Conservation (phyloP, 441 rosid genomes). For the Euphorbia schlechtendalii region DNA sequence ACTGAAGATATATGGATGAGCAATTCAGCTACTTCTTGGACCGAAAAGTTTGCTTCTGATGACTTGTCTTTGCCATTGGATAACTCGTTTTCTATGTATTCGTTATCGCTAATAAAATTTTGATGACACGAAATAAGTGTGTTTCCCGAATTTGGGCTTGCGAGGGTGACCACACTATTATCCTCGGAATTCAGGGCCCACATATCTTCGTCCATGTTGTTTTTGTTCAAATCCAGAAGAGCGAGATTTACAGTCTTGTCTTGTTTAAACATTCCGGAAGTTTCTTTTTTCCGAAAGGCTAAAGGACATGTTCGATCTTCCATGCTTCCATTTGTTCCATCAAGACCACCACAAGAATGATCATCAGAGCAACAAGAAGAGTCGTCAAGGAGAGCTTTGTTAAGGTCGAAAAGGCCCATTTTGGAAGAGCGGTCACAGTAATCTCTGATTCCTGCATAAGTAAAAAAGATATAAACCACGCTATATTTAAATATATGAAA, state of each 20-base stretch:
- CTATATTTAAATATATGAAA: background rate
- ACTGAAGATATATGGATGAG: conserved; percentile 42
- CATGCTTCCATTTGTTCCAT: conserved; percentile 11
- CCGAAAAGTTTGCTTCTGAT: conserved; percentile 24
- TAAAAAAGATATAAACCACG: too few relatives aligned
- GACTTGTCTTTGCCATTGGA: too few relatives aligned
- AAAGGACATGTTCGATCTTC: conserved; percentile 15
- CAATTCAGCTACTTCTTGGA: conserved; percentile 57
- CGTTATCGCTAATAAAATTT: conserved; percentile 19
- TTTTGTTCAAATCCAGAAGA: conserved; percentile 12
- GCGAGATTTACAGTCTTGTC: conserved; percentile 17
- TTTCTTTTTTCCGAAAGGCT: conserved; percentile 10
- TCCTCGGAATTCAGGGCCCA: conserved; percentile 4
- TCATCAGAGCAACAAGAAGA: conserved; percentile 26
- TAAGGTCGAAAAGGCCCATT: conserved; percentile 49
- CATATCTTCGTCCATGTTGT: conserved; percentile 11
- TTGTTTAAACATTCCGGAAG: conserved; percentile 15
- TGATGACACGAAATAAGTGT: conserved; percentile 23
- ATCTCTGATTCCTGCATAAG: conserved; percentile 30
- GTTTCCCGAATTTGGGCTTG: conserved; percentile 27
- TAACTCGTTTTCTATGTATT: too few relatives aligned
- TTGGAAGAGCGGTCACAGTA: conserved; percentile 14
- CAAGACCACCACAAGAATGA: conserved; percentile 14
- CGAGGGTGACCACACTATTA: conserved; percentile 6
- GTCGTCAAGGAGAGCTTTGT: conserved; percentile 33